These are phyloP conservation scores for Trichodelitschia bisporula DNA, from an alignment of 495 filamentous ascomycete species.

Conservation along the genomic window DNA sequence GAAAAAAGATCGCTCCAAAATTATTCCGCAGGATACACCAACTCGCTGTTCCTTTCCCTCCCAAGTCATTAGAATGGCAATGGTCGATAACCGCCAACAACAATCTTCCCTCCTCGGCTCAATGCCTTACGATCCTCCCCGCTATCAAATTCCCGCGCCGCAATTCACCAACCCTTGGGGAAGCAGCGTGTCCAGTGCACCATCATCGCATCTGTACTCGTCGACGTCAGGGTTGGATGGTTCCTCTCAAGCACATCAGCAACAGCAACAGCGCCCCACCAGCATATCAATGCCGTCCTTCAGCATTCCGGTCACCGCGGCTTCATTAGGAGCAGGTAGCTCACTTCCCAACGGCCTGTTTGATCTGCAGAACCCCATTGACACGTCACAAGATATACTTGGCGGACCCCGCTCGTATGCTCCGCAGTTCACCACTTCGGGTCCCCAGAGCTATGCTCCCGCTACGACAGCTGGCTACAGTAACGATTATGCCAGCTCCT, in stretches of 20 bases:
- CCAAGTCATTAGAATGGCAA: too few relatives aligned
- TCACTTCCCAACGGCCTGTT: conserved; percentile 40
- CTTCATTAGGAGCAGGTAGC: conserved; percentile 43
- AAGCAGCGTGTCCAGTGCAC: conserved; percentile 32
- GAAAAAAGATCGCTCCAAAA: too few relatives aligned
- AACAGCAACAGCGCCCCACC: conserved; percentile 28
- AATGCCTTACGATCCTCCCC: conserved; percentile 59
- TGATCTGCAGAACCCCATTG: conserved; percentile 44
- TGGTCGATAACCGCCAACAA: too few relatives aligned
- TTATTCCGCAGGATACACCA: too few relatives aligned
- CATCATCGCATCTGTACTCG: conserved; percentile 28
- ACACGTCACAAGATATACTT: conserved; percentile 48
- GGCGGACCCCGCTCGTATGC: conserved; percentile 11
- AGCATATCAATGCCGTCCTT: conserved; percentile 49
- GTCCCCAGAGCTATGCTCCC: conserved; percentile 41
- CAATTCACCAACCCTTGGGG: conserved; percentile 91
- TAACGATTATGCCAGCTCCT: conserved; percentile 34
- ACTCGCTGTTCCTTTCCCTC: too few relatives aligned
- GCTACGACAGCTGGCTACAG: conserved; percentile 36
- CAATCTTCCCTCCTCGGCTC: too few relatives aligned
- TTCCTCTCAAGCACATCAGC: conserved; percentile 29
- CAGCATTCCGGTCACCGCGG: conserved; percentile 41
- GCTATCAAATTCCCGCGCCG: conserved; percentile 45
- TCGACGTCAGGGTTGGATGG: conserved; percentile 29
- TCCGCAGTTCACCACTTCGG: conserved; percentile 37